phyloP scores from a whole-genome alignment of 768 basidiomycete species.

The Termitomyces sp. region DNA sequence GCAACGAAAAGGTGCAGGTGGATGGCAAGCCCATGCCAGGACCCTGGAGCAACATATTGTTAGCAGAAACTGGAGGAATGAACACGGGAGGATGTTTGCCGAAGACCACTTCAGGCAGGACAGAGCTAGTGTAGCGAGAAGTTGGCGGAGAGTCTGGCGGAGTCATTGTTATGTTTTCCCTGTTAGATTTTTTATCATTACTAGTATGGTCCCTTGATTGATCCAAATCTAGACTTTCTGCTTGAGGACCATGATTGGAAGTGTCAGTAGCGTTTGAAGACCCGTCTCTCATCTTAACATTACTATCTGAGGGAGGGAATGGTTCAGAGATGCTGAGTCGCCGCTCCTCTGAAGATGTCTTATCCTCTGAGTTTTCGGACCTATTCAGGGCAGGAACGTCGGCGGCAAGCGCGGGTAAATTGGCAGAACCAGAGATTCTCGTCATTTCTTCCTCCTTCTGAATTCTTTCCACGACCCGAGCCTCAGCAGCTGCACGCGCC shows the following conservation, averaged over 20 bases:
- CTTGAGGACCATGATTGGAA: not conserved
- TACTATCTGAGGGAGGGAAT: constrained; percentile 31
- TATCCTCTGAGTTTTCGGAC: not conserved
- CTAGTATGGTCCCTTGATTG: constrained; percentile 4
- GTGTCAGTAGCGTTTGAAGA: constrained; percentile 21
- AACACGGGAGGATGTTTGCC: constrained; percentile 52
- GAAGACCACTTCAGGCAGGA: constrained; percentile 47
- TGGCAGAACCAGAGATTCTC: constrained; percentile 12
- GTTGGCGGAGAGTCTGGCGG: constrained; percentile 53
- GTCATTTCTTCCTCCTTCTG: constrained; percentile 38
- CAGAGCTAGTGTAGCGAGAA: constrained; percentile 26
- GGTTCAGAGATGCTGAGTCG: constrained; percentile 61
- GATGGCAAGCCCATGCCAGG: constrained; percentile 28
- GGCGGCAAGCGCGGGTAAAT: constrained; percentile 11
- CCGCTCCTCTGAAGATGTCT: constrained; percentile 16
- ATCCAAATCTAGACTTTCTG: not conserved
- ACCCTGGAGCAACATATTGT: constrained; percentile 20
- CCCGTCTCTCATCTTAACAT: constrained; percentile 28
- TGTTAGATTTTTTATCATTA: constrained; percentile 9
- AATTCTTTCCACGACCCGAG: constrained; percentile 61
- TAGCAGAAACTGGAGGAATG: constrained; percentile 34
- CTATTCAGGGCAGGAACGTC: not conserved
- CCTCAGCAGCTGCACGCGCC: constrained; percentile 64
- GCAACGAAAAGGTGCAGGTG: constrained; percentile 35
- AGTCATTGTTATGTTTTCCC: constrained; percentile 46